These are phyloP conservation scores for Kurtzmaniella quercitrusa DNA, from an alignment of 1,139 yeast genomes.

Conservation along the genomic window DNA sequence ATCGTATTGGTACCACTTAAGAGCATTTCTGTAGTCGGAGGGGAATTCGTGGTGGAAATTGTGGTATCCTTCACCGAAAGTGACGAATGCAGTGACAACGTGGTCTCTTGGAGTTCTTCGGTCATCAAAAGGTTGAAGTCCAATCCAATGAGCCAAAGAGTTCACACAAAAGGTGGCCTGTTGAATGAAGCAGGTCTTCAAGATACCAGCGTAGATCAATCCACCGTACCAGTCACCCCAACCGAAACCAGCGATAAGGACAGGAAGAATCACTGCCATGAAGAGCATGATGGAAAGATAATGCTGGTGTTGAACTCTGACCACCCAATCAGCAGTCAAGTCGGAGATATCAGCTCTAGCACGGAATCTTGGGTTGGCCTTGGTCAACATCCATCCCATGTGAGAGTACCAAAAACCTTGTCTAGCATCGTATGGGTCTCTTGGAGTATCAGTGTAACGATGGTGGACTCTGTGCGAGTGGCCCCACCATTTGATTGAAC, in stretches of 20 bases:
- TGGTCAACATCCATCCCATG: conserved; percentile 95
- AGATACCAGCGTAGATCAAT: conserved; percentile 81
- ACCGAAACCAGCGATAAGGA: conserved; percentile 66
- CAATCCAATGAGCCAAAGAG: conserved; percentile 98
- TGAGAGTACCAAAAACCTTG: conserved; percentile 94
- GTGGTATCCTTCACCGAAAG: conserved; percentile 98
- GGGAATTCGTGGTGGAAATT: conserved; percentile 99
- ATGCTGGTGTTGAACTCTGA: conserved; percentile 90
- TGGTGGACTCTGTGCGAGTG: conserved; percentile 97
- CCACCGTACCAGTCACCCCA: conserved; percentile 96
- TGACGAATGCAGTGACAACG: conserved; percentile 86
- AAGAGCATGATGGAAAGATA: conserved; percentile 65
- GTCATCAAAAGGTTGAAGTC: conserved; percentile 96
- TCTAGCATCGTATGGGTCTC: conserved; percentile 98
- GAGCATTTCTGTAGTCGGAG: conserved; percentile 95
- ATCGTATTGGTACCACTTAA: conserved; percentile 98
- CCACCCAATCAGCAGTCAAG: conserved; percentile 84
- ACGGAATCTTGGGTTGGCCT: conserved; percentile 90
- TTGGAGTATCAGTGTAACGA: conserved; percentile 91
- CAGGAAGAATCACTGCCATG: conserved; percentile 72
- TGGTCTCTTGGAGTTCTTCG: conserved; percentile 97
- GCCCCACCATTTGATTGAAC: conserved; percentile 98
- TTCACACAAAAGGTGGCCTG: conserved; percentile 99
- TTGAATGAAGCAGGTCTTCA: conserved; percentile 81
- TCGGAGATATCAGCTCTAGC: conserved; percentile 97